Evolutionary conservation across 1,284 basidiomycete genomes (phyloP), one percentile per base, ranked within the genome.

Genomic region (Jaminaea rosea): DNA sequence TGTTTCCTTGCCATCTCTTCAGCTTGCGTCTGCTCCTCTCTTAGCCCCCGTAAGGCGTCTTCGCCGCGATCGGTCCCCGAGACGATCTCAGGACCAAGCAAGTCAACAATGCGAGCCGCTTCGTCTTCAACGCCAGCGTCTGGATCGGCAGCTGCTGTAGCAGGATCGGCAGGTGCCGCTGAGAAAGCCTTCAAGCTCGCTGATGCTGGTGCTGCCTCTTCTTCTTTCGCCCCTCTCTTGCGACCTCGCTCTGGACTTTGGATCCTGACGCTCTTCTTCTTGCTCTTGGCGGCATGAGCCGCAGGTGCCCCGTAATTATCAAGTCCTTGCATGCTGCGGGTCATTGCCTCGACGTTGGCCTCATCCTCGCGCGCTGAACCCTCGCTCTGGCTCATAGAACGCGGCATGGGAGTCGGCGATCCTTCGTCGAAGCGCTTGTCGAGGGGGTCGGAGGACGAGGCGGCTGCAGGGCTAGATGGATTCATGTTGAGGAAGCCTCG

Each of bases 41-140:
- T 41, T 17, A 60, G 41, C 9, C 51, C 50, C 4, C 47, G 46
- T 15, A 58, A 39, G 15, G 56, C 52, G 7, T 49, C 56, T n/a
- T 56, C 50, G 0, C 63, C 67, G 41, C 49, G 58, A 8, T 66
- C 66, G 42, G 69, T 67, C 2, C 68, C 69, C 26, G 58, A 53
- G 29, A 72, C 66, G 15, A 69, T 56, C 32, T 62, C 58, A 0
- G 65, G 59, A 1, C 69, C 69, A 21, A 72, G 55, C 24, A 72
- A 47, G 21, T 65, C 52, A 17, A 72, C 58, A 21, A 72, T 69
- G 3, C 59, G 52, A n/a, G 60, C 60, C 0, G 69, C 69, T 41
- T 72, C 69, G 37, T 70, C 63, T 28, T 67, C 63, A 2, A 67
- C 63, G 13, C 67, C 65, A 29, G 65, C 65, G 49, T 69, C 66